Evolutionary conservation across 345 rosid genomes (phyloP), one percentile per base, ranked within the genome.

Genomic region (Brassica rapa): DNA sequence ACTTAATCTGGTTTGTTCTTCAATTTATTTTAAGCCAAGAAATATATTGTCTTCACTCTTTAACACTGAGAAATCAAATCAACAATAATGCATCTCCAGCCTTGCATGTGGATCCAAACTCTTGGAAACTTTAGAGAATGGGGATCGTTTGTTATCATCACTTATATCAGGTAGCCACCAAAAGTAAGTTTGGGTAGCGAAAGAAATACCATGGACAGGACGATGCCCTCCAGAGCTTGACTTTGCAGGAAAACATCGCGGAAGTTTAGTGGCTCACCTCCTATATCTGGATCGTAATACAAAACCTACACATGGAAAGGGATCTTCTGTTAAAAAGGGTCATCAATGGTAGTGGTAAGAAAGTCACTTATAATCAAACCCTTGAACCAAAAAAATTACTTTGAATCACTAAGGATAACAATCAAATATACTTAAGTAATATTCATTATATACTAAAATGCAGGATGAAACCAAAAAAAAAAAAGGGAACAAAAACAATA

Each of bases 141-240:
- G 4, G 27, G 37, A 27, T 4, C 14, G 19, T 14, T 9, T 51
- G 41, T 35, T 27, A 27, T 27, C 21, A 72, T 68, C 70, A 77
- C 43, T 56, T 67, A 75, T n/a, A 75, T n/a, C 65, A 72, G 51
- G 69, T 19, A 37, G 5, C 30, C 63, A 72, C 19, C 60, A 24
- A 62, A 67, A 43, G 46, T 53, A 63, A 71, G 7, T 71, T 74
- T 27, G 15, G 21, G 60, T 27, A 63, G 70, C 9, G 0, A 79
- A 66, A 79, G 69, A 82, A 21, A 23, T 86, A 93, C 99, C 98
- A 90, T 91, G 64, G 98, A 90, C 78, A 92, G 71, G 9, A 86
- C 84, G 71, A 95, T 89, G 78, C 91, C 93, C 84, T 95, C 99
- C 81, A 95, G 84, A 72, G 99, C 98, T 82, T 95, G 99, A 82